Evolutionary conservation across 208 protist species (phyloP).

Genomic region (Wallacemonas sp.): DNA sequence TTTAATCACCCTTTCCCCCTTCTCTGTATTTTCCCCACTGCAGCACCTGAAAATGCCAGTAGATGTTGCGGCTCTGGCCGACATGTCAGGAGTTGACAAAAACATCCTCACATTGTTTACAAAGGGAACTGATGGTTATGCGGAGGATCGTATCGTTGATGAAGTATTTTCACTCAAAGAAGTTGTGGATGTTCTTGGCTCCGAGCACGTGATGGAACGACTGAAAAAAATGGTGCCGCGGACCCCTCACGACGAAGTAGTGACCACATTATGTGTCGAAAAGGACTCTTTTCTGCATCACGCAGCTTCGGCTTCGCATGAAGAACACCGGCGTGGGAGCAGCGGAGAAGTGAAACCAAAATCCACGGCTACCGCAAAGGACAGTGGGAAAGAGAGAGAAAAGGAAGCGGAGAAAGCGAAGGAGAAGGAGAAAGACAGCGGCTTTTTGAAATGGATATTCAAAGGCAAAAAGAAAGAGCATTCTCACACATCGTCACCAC

Average conservation of each 20-base stretch:
- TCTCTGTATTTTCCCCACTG: background rate
- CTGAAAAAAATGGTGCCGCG: slow-evolving; percentile 12
- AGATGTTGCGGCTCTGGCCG: background rate
- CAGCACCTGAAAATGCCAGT: background rate
- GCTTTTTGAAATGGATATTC: slow-evolving; percentile 26
- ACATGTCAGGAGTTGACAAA: slow-evolving; percentile 14
- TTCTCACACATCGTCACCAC: background rate
- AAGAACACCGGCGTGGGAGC: background rate
- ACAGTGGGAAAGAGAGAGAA: background rate
- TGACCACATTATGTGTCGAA: slow-evolving; percentile 17
- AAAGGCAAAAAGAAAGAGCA: slow-evolving; percentile 17
- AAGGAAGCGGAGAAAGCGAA: slow-evolving; percentile 18
- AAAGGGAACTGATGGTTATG: slow-evolving; percentile 13
- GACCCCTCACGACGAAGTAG: slow-evolving; percentile 19
- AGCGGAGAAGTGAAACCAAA: background rate
- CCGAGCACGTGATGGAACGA: background rate
- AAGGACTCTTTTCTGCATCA: slow-evolving; percentile 8
- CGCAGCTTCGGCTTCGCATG: background rate
- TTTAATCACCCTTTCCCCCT: background rate
- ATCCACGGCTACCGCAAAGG: background rate
- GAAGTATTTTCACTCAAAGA: slow-evolving; percentile 33
- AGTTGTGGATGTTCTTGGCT: slow-evolving; percentile 24
- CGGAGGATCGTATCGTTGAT: slow-evolving; percentile 24
- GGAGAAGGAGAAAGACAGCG: slow-evolving; percentile 15
- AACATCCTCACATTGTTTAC: slow-evolving; percentile 30